These are phyloP conservation scores for Psilocybe cubensis DNA, from an alignment of 768 basidiomycete genomes.

Conservation along the genomic window DNA sequence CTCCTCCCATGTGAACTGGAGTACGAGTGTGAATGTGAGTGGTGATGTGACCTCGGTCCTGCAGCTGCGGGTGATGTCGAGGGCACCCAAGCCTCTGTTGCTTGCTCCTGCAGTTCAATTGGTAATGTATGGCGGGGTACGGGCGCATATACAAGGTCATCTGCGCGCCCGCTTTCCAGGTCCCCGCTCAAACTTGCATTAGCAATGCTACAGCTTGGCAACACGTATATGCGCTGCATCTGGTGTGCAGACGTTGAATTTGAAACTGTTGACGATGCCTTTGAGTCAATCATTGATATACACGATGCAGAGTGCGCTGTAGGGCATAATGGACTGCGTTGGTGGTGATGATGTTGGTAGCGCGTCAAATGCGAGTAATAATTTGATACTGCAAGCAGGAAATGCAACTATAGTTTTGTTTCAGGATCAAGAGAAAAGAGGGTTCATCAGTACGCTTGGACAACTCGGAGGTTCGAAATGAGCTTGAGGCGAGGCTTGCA, in stretches of 20 bases:
- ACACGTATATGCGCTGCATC: slow-evolving; percentile 66
- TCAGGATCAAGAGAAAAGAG: slow-evolving; percentile 26
- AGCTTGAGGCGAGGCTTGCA: slow-evolving; percentile 6
- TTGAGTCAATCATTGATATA: slow-evolving; percentile 11
- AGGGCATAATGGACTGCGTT: slow-evolving; percentile 20
- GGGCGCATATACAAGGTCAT: slow-evolving; percentile 69
- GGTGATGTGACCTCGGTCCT: not conserved
- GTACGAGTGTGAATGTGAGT: not conserved
- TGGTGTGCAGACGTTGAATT: slow-evolving; percentile 27
- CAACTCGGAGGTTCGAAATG: not conserved
- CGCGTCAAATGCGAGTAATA: slow-evolving; percentile 61
- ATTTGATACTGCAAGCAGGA: slow-evolving; percentile 72
- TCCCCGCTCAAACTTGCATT: slow-evolving; percentile 12
- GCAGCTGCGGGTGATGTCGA: slow-evolving; percentile 23
- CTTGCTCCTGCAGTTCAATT: slow-evolving; percentile 52
- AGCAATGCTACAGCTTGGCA: slow-evolving; percentile 39
- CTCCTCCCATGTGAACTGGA: slow-evolving; percentile 14
- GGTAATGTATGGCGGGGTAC: slow-evolving; percentile 62
- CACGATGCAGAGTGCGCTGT: slow-evolving; percentile 16
- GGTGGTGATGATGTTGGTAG: slow-evolving; percentile 31
- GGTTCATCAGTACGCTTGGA: not conserved
- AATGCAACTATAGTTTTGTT: slow-evolving; percentile 56
- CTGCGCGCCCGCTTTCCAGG: slow-evolving; percentile 20
- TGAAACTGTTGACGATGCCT: slow-evolving; percentile 13
- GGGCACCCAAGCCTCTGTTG: slow-evolving; percentile 73